Percentiles rank a stretch among this genome's conserved stretches.
phyloP scores from a whole-genome alignment of 2,329 filamentous ascomycete genomes.

The Cercospora sojina region DNA sequence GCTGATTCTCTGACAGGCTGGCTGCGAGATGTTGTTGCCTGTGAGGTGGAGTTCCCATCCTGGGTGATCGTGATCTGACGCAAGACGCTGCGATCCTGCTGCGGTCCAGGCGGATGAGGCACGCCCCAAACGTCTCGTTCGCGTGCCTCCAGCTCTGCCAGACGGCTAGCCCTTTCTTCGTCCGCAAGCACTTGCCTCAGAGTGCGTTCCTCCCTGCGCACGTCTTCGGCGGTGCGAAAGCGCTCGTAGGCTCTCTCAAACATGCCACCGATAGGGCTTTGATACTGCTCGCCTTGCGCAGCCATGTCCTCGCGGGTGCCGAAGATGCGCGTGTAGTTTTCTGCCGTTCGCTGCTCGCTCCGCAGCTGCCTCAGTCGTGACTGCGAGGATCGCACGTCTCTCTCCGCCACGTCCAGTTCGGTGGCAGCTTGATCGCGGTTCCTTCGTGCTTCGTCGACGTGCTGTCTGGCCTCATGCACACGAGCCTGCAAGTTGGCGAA shows the following conservation, averaged over 20 bases:
- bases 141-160: slow-evolving; percentile 29
- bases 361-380: slow-evolving; percentile 37
- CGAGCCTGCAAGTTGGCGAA: slow-evolving; percentile 33
- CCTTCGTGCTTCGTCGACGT: slow-evolving; percentile 35
- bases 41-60: neutral
- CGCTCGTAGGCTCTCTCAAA: slow-evolving; percentile 47
- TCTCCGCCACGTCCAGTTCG: slow-evolving; percentile 38
- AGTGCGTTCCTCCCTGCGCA: slow-evolving; percentile 37
- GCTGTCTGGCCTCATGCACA: slow-evolving; percentile 35
- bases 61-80: slow-evolving; percentile 13
- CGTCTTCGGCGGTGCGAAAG: slow-evolving; percentile 46
- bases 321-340: slow-evolving; percentile 46
- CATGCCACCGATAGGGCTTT: slow-evolving; percentile 51
- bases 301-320: slow-evolving; percentile 50
- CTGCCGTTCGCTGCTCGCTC: slow-evolving; percentile 38
- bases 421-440: slow-evolving; percentile 37
- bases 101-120: slow-evolving; percentile 18
- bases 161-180: slow-evolving; percentile 26
- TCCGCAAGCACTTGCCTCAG: slow-evolving; percentile 36
- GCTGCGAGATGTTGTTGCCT: neutral
- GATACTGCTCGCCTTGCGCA: slow-evolving; percentile 48
- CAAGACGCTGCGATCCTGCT: neutral
- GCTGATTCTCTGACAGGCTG: neutral
- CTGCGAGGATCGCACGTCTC: slow-evolving; percentile 36
- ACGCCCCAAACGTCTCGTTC: slow-evolving; percentile 37